A percentile compares a stretch with the other conserved stretches of the same genome.
Conservation (phyloP, 225 moss, liverwort and hornwort genomes). For the Sphagnum tenellum region DNA sequence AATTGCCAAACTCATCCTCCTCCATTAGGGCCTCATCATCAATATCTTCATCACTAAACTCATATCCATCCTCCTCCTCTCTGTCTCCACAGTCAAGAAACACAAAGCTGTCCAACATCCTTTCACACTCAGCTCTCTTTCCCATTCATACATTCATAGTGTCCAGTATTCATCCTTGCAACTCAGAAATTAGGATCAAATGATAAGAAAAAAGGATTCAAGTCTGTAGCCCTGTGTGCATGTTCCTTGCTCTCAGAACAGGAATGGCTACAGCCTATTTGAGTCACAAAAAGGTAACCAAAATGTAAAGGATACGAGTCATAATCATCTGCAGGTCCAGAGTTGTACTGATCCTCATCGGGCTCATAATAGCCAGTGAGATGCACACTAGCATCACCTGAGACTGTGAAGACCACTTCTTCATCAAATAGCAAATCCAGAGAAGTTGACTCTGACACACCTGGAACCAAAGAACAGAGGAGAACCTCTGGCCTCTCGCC, state of each 20-base stretch:
- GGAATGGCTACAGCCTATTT: too few species aligned
- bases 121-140: too few species aligned
- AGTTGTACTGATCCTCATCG: conserved; percentile 40
- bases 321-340: conserved; percentile 38
- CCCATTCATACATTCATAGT: too few species aligned
- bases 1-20: too few species aligned
- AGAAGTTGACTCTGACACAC: conserved; percentile 72
- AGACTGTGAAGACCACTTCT: conserved; percentile 73
- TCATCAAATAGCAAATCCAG: conserved; percentile 82
- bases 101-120: too few species aligned
- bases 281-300: too few species aligned
- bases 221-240: too few species aligned
- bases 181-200: too few species aligned
- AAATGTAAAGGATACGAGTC: conserved; percentile 33
- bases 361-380: conserved; percentile 93
- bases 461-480: conserved; percentile 76
- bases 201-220: too few species aligned
- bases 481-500: conserved; percentile 70
- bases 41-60: conserved; percentile 20
- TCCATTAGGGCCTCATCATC: conserved; percentile 12
- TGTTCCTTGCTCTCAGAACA: too few species aligned
- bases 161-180: too few species aligned
- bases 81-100: conserved; percentile 1
- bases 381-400: conserved; percentile 75
- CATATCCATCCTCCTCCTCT: conserved; percentile 23